Evolutionary conservation across 805 yeast genomes (phyloP), one percentile per base, ranked within the genome.

Genomic region (Wickerhamiella spandovensis): DNA sequence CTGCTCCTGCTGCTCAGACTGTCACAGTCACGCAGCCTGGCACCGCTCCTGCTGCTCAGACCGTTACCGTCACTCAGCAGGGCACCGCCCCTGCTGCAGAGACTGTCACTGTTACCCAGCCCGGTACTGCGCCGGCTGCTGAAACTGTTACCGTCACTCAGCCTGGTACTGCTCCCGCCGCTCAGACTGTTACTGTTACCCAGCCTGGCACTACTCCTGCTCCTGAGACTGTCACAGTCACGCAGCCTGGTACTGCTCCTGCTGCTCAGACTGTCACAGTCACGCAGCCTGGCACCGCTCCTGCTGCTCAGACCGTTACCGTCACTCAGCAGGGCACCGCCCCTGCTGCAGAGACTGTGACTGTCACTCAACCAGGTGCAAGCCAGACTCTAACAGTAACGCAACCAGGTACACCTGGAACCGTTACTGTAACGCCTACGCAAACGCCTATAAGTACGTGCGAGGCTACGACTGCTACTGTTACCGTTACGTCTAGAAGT

Each of bases 121-220:
- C 53, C 5, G 51, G 35, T 12, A 38, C 44, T 12, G 45, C 46
- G 2, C 47, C 49, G 20, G 18, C 30, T n/a, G 28, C 55, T 24
- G 28, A 32, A 9, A 48, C 51, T 5, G 51, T 47, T 1, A 53
- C 56, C 25, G 50, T 49, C n/a, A 51, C 54, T 17, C 49, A 25
- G 12, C 51, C 17, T 15, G 39, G 18, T 8, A 38, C 46, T 13
- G 45, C 46, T 3, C 47, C 49, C n/a, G 18, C 39, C n/a, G 20
- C 39, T 35, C 52, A 49, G 23, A 62, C 61, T 12, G 58, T 52
- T 17, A 58, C 61, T 9, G 52, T 56, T 20, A 51, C 64, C 22
- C 52, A 49, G 39, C 61, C 61, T 15, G 58, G 55, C 13, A 22
- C 51, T 10, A 44, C 60, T 13, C 51, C 53, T 42, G 49, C 56